Evolutionary conservation across 202 grass and related monocot species (phyloP).

Genomic region (Carex sylvatica): DNA sequence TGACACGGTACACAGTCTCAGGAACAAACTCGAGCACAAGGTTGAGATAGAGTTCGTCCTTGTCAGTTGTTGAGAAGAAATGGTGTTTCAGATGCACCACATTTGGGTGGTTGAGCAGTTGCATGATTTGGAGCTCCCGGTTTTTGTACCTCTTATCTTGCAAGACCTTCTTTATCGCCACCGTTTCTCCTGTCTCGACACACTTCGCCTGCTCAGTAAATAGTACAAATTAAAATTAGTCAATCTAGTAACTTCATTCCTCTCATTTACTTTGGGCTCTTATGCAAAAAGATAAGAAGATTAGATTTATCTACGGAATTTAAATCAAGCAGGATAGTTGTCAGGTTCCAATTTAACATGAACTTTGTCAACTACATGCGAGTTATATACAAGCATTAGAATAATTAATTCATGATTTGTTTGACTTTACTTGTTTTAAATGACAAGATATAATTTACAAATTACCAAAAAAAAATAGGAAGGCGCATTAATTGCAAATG

Average conservation of each 20-base stretch:
- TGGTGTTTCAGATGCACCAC: constrained; percentile 90
- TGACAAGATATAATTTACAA: neutral
- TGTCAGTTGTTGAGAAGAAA: constrained; percentile 96
- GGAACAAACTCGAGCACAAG: constrained; percentile 89
- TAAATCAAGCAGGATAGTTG: neutral
- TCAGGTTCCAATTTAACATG: neutral
- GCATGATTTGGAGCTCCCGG: constrained; percentile 97
- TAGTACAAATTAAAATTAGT: neutral
- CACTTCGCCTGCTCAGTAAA: constrained; percentile 68
- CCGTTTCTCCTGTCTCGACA: constrained; percentile 83
- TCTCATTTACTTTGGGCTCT: neutral
- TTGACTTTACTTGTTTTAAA: neutral
- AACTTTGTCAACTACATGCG: neutral
- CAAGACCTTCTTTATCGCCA: constrained; percentile 97
- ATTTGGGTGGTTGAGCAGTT: constrained; percentile 85
- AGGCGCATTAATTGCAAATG: neutral
- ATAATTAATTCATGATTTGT: neutral
- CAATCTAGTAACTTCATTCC: neutral
- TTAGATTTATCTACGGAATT: neutral
- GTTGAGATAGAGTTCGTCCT: constrained; percentile 94
- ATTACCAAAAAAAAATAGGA: neutral
- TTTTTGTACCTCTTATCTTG: constrained; percentile 99
- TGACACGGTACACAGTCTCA: constrained; percentile 83
- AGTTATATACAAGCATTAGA: neutral
- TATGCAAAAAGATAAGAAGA: neutral